Evolutionary conservation across 2,329 filamentous ascomycete genomes (phyloP).

Genomic region (Fusarium sp.): DNA sequence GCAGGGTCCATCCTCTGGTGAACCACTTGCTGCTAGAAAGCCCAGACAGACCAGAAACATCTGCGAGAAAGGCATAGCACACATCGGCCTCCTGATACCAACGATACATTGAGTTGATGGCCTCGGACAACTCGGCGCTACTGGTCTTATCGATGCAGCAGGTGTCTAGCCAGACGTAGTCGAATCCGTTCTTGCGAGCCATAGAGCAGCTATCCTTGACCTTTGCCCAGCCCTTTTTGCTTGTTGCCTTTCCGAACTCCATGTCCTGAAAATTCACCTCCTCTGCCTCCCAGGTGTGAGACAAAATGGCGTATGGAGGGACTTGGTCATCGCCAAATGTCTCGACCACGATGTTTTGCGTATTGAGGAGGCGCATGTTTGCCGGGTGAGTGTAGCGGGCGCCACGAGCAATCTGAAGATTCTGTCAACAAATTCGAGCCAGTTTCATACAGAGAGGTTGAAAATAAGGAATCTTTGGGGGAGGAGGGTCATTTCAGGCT

Average conservation of each 20-base stretch:
- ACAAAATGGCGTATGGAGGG: constrained; percentile 35
- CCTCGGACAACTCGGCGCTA: background rate
- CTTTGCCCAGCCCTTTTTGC: constrained; percentile 41
- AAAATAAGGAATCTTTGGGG: background rate
- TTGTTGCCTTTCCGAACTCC: background rate
- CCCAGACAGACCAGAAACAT: background rate
- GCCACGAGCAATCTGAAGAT: background rate
- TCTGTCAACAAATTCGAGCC: background rate
- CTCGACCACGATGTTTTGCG: constrained; percentile 18
- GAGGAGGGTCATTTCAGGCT: background rate
- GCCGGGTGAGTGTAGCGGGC: background rate
- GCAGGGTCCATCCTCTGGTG: background rate
- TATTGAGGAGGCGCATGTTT: constrained; percentile 37
- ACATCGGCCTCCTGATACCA: background rate
- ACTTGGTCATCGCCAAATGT: constrained; percentile 17
- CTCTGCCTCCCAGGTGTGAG: constrained; percentile 32
- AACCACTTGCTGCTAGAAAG: background rate
- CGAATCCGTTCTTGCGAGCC: constrained; percentile 6
- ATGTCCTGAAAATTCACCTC: constrained; percentile 17
- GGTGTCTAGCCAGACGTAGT: background rate
- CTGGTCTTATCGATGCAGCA: background rate
- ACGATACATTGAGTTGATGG: background rate
- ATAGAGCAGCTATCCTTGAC: constrained; percentile 31
- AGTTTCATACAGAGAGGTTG: background rate
- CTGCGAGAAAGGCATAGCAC: background rate